Base-by-base conservation (phyloP, 768 basidiomycete genomes). In the Serpula lacrymans region DNA sequence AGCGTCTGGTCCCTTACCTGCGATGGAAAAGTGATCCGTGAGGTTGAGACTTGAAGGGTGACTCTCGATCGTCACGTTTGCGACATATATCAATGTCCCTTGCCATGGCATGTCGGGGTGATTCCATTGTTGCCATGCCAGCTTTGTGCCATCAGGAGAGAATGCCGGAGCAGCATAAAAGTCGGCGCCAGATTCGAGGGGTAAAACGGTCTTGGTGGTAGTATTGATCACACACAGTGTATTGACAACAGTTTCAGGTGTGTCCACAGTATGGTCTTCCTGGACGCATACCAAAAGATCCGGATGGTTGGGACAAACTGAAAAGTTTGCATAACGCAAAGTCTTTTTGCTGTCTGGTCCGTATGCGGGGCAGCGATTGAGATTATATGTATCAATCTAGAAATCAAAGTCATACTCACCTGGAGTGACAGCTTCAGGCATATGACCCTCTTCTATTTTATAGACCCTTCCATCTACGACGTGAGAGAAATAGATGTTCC, bases 91-190 rank as follows among this genome's bases (percentile, higher is more conserved):
- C 41, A 74, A 60, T 4, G 69, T 62, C 10, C 77, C 78, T 49
- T 81, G 72, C 80, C 81, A 88, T 3, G 84, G 77, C 79, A 82
- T 80, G 48, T 78, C 68, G 0, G 80, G 80, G 26, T 80, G 77
- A 41, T 53, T 63, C 84, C 84, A 87, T 43, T 79, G 65, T 34
- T 77, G 64, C 78, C 79, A 88, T 0, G 67, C 70, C 5, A 87
- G 49, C 39, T 63, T 67, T 23, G 48, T 62, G 0, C 82, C 84
- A 38, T 78, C 70, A 1, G 76, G 70, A 14, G 75, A 76, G 59
- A 83, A 75, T 22, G 54, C 62, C 0, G 83, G 77, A 2, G 65
- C 51, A 38, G 71, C 69, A 53, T 88, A 89, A 59, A 88, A 89
- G 49, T 82, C 85, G 1, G 77, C 74, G 6, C 79, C 81, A 0